A percentile compares a stretch with the other conserved stretches of the same genome.
Evolutionary conservation across 768 basidiomycete species (phyloP).

Genomic region (Chlorophyllum brunneum): DNA sequence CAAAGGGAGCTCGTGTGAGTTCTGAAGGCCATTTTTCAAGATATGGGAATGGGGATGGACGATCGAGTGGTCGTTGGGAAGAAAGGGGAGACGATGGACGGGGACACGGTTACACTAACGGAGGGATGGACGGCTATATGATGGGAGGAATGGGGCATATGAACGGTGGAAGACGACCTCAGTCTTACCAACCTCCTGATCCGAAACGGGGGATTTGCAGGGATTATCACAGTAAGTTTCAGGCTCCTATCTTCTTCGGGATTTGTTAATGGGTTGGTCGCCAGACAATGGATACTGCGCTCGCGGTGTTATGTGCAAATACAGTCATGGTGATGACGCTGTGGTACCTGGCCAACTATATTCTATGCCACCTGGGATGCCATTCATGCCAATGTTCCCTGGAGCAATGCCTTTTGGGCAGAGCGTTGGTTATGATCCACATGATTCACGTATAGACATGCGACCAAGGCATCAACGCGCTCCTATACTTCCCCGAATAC

Average conservation of each 20-base stretch:
- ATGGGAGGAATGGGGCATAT: slow-evolving; percentile 31
- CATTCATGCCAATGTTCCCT: slow-evolving; percentile 72
- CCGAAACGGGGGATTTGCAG: slow-evolving; percentile 78
- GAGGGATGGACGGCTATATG: slow-evolving; percentile 25
- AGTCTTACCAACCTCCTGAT: slow-evolving; percentile 67
- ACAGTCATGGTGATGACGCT: slow-evolving; percentile 88
- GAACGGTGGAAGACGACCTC: slow-evolving; percentile 42
- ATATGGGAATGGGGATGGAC: slow-evolving; percentile 39
- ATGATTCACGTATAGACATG: slow-evolving; percentile 80
- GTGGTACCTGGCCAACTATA: slow-evolving; percentile 71
- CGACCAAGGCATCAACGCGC: slow-evolving; percentile 51
- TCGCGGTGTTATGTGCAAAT: slow-evolving; percentile 86
- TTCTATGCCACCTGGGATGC: slow-evolving; percentile 51
- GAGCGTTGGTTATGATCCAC: slow-evolving; percentile 61
- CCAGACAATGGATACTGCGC: slow-evolving; percentile 90
- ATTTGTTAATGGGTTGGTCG: slow-evolving; percentile 5
- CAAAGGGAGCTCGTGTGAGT: slow-evolving; percentile 70
- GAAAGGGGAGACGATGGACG: slow-evolving; percentile 30
- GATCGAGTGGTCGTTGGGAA: slow-evolving; percentile 40
- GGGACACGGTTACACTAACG: slow-evolving; percentile 31
- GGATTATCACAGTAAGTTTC: slow-evolving; percentile 85
- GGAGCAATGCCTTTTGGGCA: slow-evolving; percentile 54
- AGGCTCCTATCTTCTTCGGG: not conserved
- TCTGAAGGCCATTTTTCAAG: slow-evolving; percentile 66
- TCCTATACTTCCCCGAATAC: slow-evolving; percentile 51